Conservation (phyloP, 2,329 filamentous ascomycete species). For the Trichoderma sp. region DNA sequence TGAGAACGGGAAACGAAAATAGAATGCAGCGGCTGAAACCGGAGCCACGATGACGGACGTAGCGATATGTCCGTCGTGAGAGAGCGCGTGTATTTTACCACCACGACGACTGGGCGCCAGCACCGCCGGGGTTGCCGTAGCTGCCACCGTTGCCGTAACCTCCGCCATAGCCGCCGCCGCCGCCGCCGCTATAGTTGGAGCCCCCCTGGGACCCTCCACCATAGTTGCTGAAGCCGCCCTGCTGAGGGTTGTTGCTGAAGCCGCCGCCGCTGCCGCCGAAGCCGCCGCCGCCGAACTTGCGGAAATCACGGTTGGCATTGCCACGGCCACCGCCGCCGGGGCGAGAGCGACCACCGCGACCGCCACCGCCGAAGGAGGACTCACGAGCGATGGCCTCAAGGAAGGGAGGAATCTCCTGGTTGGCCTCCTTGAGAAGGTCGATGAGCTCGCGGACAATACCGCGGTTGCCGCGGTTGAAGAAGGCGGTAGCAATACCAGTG, state of each 20-base stretch:
- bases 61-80: slow-evolving; percentile 19
- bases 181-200: slow-evolving; percentile 39
- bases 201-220: slow-evolving; percentile 34
- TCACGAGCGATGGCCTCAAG: slow-evolving; percentile 97
- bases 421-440: slow-evolving; percentile 97
- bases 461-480: slow-evolving; percentile 99
- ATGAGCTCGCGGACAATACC: slow-evolving; percentile 95
- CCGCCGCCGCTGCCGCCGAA: slow-evolving; percentile 43
- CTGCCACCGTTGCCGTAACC: slow-evolving; percentile 47
- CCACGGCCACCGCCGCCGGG: slow-evolving; percentile 64
- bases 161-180: slow-evolving; percentile 41
- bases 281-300: slow-evolving; percentile 66
- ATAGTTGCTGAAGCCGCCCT: slow-evolving; percentile 35
- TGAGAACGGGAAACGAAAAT: slow-evolving; percentile 19
- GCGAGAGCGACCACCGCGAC: slow-evolving; percentile 53
- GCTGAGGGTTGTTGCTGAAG: slow-evolving; percentile 31
- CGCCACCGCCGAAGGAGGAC: slow-evolving; percentile 74
- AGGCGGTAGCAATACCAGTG: slow-evolving; percentile 95
- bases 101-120: slow-evolving; percentile 65
- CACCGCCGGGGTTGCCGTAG: slow-evolving; percentile 67
- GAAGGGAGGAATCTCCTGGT: slow-evolving; percentile 93
- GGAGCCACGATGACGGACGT: slow-evolving; percentile 18
- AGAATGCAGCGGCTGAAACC: slow-evolving; percentile 11
- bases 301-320: slow-evolving; percentile 79
- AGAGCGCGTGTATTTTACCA: slow-evolving; percentile 46